Evolutionary conservation across 129 eudicot genomes (phyloP).

Genomic region (Deinandra increscens): DNA sequence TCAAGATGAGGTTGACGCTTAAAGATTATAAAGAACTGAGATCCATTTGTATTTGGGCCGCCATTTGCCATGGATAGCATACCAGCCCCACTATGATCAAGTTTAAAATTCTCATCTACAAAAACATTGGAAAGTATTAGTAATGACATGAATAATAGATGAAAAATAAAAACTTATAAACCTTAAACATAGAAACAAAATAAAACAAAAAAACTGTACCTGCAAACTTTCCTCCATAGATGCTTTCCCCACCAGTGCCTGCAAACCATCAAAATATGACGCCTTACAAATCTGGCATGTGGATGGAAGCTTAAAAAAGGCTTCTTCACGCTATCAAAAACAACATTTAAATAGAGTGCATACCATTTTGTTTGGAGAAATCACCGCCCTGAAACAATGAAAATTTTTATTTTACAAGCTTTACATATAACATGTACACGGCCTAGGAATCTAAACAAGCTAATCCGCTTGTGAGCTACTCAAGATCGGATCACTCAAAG

Average conservation of each 20-base stretch:
- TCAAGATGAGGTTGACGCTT: conserved; percentile 88
- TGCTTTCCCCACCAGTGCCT: conserved; percentile 99
- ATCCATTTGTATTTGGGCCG: conserved; percentile 93
- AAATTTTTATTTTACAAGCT: conserved; percentile 14
- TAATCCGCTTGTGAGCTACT: neutral
- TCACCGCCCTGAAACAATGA: conserved; percentile 86
- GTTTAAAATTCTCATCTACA: conserved; percentile 85
- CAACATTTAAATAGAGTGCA: conserved; percentile 40
- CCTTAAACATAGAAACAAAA: neutral
- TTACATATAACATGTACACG: neutral
- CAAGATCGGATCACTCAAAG: neutral
- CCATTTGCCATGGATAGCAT: conserved; percentile 95
- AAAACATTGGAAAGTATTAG: conserved; percentile 17
- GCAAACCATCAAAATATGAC: conserved; percentile 82
- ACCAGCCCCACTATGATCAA: conserved; percentile 75
- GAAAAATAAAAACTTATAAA: neutral
- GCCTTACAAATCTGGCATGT: conserved; percentile 59
- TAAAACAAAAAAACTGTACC: conserved; percentile 37
- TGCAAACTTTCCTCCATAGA: conserved; percentile 95
- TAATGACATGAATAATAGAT: neutral
- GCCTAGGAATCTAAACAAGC: neutral
- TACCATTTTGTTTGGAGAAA: conserved; percentile 94
- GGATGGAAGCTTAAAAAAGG: conserved; percentile 44
- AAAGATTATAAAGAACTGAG: conserved; percentile 86
- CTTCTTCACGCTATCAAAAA: conserved; percentile 47